phyloP scores from a whole-genome alignment of 345 rosid species.

The Gossypium bickii region DNA sequence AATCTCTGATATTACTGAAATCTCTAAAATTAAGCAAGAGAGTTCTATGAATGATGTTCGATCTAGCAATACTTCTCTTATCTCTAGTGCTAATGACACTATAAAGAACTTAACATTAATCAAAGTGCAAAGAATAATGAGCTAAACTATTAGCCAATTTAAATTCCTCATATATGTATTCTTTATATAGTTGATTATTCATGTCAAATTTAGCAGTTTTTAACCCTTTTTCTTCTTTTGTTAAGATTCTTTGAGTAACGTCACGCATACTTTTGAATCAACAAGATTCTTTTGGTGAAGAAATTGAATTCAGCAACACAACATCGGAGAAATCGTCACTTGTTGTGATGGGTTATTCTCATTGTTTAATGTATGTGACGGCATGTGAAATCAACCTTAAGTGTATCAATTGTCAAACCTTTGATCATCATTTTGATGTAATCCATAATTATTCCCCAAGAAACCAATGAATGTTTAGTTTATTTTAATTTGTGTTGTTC shows the following conservation, averaged over 20 bases:
- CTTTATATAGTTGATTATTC: background rate
- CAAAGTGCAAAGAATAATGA: background rate
- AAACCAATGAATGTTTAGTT: background rate
- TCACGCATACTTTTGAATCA: background rate
- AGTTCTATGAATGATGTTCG: background rate
- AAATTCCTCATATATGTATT: background rate
- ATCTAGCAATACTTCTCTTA: background rate
- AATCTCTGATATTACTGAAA: too few species aligned
- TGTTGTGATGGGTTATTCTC: conserved; percentile 25
- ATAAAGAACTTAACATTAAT: background rate
- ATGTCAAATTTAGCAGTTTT: background rate
- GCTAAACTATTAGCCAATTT: background rate
- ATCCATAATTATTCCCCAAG: conserved; percentile 4
- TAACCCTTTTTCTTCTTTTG: background rate
- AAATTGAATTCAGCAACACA: background rate
- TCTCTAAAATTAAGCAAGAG: background rate
- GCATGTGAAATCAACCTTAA: conserved; percentile 20
- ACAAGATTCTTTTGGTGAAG: background rate
- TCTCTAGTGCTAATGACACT: background rate
- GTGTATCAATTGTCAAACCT: conserved; percentile 29
- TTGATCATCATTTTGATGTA: conserved; percentile 14
- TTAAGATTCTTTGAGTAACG: background rate
- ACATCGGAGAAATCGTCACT: background rate
- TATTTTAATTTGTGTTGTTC: background rate
- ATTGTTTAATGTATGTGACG: conserved; percentile 33